Evolutionary conservation across 2,329 filamentous ascomycete species (phyloP).

Genomic region (Chaetomiaceae sp.): DNA sequence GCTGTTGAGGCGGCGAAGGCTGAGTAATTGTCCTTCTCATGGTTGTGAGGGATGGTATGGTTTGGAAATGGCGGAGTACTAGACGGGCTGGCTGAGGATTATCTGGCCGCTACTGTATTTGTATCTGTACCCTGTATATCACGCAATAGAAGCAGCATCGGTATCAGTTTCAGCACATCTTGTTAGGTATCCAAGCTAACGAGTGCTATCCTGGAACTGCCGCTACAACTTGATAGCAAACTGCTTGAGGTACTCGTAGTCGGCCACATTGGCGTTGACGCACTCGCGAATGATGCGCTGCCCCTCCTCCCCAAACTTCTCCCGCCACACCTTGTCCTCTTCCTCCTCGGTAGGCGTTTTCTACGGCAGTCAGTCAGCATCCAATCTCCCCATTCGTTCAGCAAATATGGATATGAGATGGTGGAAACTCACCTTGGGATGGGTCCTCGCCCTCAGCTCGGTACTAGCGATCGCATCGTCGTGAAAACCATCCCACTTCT

Average conservation of each 20-base stretch:
- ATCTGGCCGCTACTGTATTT: conserved; percentile 3
- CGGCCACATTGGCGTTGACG: conserved; percentile 65
- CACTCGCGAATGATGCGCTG: conserved; percentile 65
- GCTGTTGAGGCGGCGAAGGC: not conserved
- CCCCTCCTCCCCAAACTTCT: conserved; percentile 69
- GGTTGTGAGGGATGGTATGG: not conserved
- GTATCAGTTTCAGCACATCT: not conserved
- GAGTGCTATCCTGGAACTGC: not conserved
- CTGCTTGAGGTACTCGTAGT: conserved; percentile 79
- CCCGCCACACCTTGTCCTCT: conserved; percentile 66
- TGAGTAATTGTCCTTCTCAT: not conserved
- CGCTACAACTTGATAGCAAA: conserved; percentile 61
- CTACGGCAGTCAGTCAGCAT: conserved; percentile 35
- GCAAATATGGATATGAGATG: not conserved
- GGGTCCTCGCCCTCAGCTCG: conserved; percentile 65
- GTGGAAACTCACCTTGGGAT: conserved; percentile 50
- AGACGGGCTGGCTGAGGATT: not conserved
- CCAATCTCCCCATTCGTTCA: not conserved
- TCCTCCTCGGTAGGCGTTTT: conserved; percentile 60
- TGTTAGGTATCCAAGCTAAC: not conserved
- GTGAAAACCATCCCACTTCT: conserved; percentile 97
- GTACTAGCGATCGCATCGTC: conserved; percentile 86
- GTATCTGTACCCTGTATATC: conserved; percentile 11
- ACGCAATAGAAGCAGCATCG: conserved; percentile 14
- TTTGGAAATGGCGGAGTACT: not conserved